Conservation (phyloP, 768 basidiomycete genomes). For the Macrocybe gigantea region DNA sequence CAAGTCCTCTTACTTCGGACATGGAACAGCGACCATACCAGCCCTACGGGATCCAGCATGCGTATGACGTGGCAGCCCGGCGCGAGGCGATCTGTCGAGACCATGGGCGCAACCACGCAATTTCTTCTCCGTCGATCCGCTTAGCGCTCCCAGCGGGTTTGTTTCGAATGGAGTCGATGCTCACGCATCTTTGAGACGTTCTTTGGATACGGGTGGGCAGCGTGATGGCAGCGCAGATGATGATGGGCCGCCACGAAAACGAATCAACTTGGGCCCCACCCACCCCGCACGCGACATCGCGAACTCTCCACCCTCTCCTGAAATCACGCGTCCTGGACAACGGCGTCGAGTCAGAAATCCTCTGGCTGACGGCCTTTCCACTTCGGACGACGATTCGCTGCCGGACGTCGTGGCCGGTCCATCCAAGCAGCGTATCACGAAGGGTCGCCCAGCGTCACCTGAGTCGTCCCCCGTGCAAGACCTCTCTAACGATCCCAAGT, state of each 20-base stretch:
- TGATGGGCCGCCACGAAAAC: conserved; percentile 69
- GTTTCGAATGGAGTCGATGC: conserved; percentile 30
- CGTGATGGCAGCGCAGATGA: conserved; percentile 38
- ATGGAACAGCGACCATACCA: conserved; percentile 30
- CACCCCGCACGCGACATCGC: conserved; percentile 29
- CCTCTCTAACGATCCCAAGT: conserved; percentile 32
- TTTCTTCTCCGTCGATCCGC: conserved; percentile 39
- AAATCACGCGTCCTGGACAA: conserved; percentile 46
- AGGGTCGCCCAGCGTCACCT: conserved; percentile 35
- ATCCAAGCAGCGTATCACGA: conserved; percentile 50
- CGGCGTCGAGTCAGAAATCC: conserved; percentile 35
- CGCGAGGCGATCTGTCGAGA: conserved; percentile 29
- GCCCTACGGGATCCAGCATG: conserved; percentile 27
- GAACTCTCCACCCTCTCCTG: conserved; percentile 54
- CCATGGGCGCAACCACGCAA: conserved; percentile 29
- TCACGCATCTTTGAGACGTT: conserved; percentile 53
- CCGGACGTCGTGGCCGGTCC: conserved; percentile 34
- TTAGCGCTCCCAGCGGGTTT: conserved; percentile 58
- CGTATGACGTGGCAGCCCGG: conserved; percentile 37
- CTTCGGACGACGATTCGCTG: conserved; percentile 65
- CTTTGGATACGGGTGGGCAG: conserved; percentile 29
- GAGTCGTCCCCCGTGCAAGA: conserved; percentile 20
- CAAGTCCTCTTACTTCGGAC: conserved; percentile 54
- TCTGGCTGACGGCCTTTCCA: conserved; percentile 42
- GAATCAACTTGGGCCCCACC: conserved; percentile 48